Evolutionary conservation across 768 basidiomycete species (phyloP).

Genomic region (Pisolithus marmoratus): DNA sequence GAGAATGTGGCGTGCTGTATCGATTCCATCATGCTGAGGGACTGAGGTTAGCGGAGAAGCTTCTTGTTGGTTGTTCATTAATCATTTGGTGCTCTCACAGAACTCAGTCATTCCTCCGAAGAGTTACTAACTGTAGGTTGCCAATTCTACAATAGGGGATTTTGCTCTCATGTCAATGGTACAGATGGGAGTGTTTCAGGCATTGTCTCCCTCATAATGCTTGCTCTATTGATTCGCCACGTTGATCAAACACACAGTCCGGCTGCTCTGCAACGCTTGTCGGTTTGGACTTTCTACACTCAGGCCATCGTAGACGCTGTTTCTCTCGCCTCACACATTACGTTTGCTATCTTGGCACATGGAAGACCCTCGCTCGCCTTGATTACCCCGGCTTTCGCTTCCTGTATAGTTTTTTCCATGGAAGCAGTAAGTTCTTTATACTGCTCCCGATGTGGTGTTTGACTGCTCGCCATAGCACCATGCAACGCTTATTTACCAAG

Average conservation of each 20-base stretch:
- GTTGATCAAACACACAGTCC: slow-evolving; percentile 72
- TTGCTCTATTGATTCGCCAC: slow-evolving; percentile 70
- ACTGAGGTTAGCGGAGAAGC: slow-evolving; percentile 46
- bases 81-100: slow-evolving; percentile 22
- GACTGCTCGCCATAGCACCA: slow-evolving; percentile 58
- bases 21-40: slow-evolving; percentile 64
- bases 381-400: slow-evolving; percentile 79
- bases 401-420: slow-evolving; percentile 73
- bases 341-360: slow-evolving; percentile 80
- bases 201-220: slow-evolving; percentile 58
- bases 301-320: slow-evolving; percentile 79
- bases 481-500: slow-evolving; percentile 69
- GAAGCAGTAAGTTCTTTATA: slow-evolving; percentile 60
- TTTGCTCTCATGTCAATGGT: slow-evolving; percentile 5
- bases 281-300: slow-evolving; percentile 75
- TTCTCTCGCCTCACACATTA: slow-evolving; percentile 84
- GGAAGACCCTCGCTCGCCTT: slow-evolving; percentile 77
- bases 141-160: not conserved
- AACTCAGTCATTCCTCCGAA: slow-evolving; percentile 63
- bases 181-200: slow-evolving; percentile 71
- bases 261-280: slow-evolving; percentile 70
- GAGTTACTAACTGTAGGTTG: slow-evolving; percentile 58
- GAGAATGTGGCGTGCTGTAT: slow-evolving; percentile 73
- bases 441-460: not conserved
- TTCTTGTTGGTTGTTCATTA: slow-evolving; percentile 1